Evolutionary conservation across 352 stramenopile genomes (phyloP), one percentile per base, ranked within the genome.

Genomic region (Blastocystis sp.): DNA sequence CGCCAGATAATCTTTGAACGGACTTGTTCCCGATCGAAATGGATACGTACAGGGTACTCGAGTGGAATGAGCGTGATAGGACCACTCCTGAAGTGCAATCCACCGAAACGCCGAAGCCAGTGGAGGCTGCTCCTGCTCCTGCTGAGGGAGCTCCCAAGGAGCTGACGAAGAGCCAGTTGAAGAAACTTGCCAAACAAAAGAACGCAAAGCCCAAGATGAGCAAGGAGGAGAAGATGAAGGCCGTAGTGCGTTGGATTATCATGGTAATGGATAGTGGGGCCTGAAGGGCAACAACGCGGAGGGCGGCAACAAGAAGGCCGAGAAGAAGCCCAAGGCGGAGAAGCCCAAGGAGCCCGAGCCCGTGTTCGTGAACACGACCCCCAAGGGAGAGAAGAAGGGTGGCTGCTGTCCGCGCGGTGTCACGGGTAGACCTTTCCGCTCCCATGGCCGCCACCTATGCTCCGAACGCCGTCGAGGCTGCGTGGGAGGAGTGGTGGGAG

Each of bases 401-500:
- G 61, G 17, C 6, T 19, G 3, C 24, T 14, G 17, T 0, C 52
- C 42, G 24, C 10, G 19, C 7, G 3, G 79, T 84, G 38, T 70
- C 24, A 68, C 10, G 24, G 38, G 70, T 90, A 90, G 89, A 96
- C 87, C 92, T 98, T 90, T 89, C 70, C 9, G 90, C 91, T 62
- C 92, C 93, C 64, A 98, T 99, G 95, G 91, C 92, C 6, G 91
- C 93, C 52, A 94, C 94, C 4, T 99, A 99, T 91, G 94, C 98
- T 90, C 97, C 97, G 3, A 89, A 93, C 19, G 96, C 95, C 17
- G 97, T 99, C 7, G 97, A 99, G 91, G 92, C 95, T 21, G 94
- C 95, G 40, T 99, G 97, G 97, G 95, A 98, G 91, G 95, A 97
- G 89, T 99, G 96, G 95, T 99, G 97, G 97, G 95, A 99, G 90